Conservation (phyloP, 2,329 filamentous ascomycete species). For the Fusarium lyarnte region DNA sequence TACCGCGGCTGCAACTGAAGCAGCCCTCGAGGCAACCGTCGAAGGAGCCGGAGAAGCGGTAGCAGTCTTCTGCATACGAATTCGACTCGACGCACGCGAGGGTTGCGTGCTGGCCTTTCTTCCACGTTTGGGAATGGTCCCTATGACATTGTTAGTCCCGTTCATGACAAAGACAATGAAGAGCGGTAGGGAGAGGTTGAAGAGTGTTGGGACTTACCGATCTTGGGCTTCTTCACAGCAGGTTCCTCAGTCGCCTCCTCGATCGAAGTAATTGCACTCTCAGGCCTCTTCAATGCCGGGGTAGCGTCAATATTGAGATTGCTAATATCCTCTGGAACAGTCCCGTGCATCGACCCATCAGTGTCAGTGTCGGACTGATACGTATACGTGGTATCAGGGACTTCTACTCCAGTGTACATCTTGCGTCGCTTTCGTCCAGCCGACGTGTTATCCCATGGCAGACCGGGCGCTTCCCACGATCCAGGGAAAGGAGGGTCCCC, state of each 20-base stretch:
- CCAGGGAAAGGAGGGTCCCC: conserved; percentile 37
- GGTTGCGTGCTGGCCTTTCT: conserved; percentile 3
- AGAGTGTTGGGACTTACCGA: not conserved
- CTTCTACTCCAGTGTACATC: not conserved
- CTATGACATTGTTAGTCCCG: not conserved
- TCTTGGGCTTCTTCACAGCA: conserved; percentile 24
- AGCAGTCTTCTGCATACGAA: not conserved
- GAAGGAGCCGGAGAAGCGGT: not conserved
- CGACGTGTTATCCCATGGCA: not conserved
- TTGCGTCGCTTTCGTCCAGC: not conserved
- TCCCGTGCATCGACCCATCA: conserved; percentile 31
- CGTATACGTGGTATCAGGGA: conserved; percentile 29
- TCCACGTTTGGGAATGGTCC: not conserved
- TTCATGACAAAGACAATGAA: fast-evolving
- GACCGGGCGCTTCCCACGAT: conserved; percentile 27
- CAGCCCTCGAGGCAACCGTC: not conserved
- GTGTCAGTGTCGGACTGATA: conserved; percentile 34
- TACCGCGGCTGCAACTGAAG: not conserved
- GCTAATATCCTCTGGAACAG: conserved; percentile 23
- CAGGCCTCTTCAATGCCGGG: not conserved
- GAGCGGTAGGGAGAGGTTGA: too few species aligned
- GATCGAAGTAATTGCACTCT: not conserved
- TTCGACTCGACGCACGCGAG: conserved; percentile 20
- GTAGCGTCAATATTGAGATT: conserved; percentile 14
- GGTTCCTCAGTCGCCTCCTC: conserved; percentile 2